A percentile compares a stretch with the other conserved stretches of the same genome.
Evolutionary conservation across 306 rosid genomes (phyloP).

Genomic region (Comarum palustre): DNA sequence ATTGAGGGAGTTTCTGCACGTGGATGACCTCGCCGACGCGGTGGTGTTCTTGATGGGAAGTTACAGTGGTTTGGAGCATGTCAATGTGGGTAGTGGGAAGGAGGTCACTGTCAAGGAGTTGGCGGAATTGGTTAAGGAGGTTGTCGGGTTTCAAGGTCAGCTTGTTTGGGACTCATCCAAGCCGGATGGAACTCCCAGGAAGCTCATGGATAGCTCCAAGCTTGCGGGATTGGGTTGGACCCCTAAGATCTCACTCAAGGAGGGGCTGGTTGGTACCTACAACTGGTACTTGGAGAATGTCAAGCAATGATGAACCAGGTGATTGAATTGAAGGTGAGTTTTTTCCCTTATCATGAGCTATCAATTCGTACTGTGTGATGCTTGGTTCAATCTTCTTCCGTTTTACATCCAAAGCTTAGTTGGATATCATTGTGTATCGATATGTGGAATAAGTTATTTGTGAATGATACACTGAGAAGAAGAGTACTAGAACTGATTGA

Average conservation of each 20-base stretch:
- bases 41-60: conserved; percentile 71
- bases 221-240: conserved; percentile 78
- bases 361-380: conserved; percentile 23
- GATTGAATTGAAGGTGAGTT: neutral
- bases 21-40: conserved; percentile 79
- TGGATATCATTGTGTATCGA: neutral
- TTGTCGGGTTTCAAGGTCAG: conserved; percentile 77
- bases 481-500: neutral
- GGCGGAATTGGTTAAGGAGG: conserved; percentile 87
- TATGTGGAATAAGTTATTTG: no score
- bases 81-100: conserved; percentile 88
- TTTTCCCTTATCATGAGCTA: no score
- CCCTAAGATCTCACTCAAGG: conserved; percentile 79
- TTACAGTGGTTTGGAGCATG: conserved; percentile 74
- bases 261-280: conserved; percentile 85
- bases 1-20: conserved; percentile 87
- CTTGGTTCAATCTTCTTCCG: neutral
- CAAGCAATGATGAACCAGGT: conserved; percentile 42
- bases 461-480: neutral
- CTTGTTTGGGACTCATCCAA: conserved; percentile 88
- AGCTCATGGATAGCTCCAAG: conserved; percentile 89
- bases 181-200: conserved; percentile 96
- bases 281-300: conserved; percentile 83
- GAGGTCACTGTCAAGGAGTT: conserved; percentile 85
- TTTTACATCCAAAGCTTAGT: no score